Percentiles rank a stretch among this genome's conserved stretches.
phyloP scores from a whole-genome alignment of 2,329 filamentous ascomycete genomes.

The Penicillium vulpinum region DNA sequence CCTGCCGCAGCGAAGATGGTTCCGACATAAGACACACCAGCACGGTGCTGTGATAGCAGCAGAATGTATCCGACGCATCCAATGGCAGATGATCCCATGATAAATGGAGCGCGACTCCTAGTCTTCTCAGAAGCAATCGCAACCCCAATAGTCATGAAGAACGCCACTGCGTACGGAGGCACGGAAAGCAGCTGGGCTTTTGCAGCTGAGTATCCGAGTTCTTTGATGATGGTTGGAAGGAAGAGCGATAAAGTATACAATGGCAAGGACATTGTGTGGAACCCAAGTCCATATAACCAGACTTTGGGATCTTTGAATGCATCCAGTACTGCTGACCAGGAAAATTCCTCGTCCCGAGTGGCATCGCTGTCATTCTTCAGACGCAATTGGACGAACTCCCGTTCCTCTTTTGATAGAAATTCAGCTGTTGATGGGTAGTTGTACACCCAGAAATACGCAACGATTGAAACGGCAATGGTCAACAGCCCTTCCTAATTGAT shows the following conservation, averaged over 20 bases:
- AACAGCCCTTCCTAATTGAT: constrained; percentile 63
- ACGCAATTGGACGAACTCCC: constrained; percentile 60
- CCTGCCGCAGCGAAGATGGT: constrained; percentile 10
- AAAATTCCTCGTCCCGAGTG: constrained; percentile 67
- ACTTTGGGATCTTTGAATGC: constrained; percentile 58
- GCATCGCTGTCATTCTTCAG: constrained; percentile 69
- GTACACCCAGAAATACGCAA: constrained; percentile 44
- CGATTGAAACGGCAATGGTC: constrained; percentile 57
- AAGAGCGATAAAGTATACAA: constrained; percentile 43
- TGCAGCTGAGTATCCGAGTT: constrained; percentile 44
- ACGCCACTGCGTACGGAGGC: constrained; percentile 64
- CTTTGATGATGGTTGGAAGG: constrained; percentile 47
- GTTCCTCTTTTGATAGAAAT: constrained; percentile 51
- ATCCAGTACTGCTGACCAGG: constrained; percentile 63
- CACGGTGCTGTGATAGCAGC: constrained; percentile 54
- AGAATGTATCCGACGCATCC: constrained; percentile 64
- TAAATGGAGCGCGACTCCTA: constrained; percentile 61
- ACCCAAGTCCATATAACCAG: constrained; percentile 21
- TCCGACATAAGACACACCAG: constrained; percentile 27
- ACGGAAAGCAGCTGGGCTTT: constrained; percentile 59
- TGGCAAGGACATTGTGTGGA: constrained; percentile 59
- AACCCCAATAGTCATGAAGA: constrained; percentile 58
- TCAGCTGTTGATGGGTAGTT: constrained; percentile 46
- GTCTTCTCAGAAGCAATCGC: constrained; percentile 59
- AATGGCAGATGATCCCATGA: constrained; percentile 59